Evolutionary conservation across 1,284 basidiomycete genomes (phyloP).

Genomic region (Crocinoboletus sp.): DNA sequence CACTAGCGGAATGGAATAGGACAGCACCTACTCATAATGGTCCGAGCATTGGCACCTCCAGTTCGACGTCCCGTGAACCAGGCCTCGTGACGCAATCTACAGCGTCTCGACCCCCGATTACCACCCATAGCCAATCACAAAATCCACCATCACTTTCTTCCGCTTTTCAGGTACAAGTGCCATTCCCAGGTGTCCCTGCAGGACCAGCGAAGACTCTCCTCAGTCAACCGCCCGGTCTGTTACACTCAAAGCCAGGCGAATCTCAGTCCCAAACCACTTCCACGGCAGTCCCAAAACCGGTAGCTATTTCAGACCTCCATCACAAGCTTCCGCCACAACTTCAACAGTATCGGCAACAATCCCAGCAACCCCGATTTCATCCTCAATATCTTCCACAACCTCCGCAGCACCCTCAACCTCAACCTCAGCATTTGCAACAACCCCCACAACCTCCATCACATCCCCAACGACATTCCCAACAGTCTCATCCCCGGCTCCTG

Average conservation of each 20-base stretch:
- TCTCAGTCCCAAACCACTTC: neutral
- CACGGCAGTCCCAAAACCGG: neutral
- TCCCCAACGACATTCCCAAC: slow-evolving; percentile 2
- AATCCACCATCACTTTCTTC: neutral
- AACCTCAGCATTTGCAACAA: neutral
- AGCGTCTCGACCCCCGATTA: slow-evolving; percentile 1
- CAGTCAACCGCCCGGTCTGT: neutral
- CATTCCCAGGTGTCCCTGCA: slow-evolving; percentile 6
- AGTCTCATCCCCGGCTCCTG: neutral
- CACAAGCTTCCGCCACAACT: neutral
- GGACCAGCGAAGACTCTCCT: neutral
- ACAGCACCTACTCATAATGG: neutral
- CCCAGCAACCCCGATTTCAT: neutral
- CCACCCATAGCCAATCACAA: slow-evolving; percentile 2
- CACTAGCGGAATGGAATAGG: slow-evolving; percentile 1
- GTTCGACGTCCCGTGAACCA: neutral
- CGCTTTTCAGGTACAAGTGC: slow-evolving; percentile 7
- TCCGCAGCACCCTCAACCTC: slow-evolving; percentile 2
- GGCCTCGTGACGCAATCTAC: neutral
- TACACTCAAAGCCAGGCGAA: neutral
- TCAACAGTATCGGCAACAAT: slow-evolving; percentile 2
- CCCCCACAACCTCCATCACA: neutral
- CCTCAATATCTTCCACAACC: slow-evolving; percentile 2
- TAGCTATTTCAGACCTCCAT: neutral
- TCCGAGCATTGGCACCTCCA: neutral